Base-by-base conservation (phyloP, 2,329 filamentous ascomycete species). In the Colletotrichum agaves region DNA sequence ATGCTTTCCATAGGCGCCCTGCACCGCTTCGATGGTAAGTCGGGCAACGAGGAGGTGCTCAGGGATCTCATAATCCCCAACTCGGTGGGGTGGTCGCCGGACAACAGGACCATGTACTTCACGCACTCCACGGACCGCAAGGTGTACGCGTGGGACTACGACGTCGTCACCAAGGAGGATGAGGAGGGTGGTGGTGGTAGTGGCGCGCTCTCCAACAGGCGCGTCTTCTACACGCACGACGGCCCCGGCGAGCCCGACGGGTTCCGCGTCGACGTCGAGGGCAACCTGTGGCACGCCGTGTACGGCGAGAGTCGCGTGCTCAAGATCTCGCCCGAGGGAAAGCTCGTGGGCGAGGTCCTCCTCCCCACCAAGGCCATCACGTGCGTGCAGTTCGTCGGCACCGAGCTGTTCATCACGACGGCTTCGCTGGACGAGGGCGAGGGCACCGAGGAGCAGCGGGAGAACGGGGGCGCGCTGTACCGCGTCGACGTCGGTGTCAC, bases 281-380 rank as follows among this genome's bases (percentile, higher is more conserved):
- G 93, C n/a, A 91, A 91, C 80, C 85, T 97, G 74, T 98, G 95
- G 94, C 90, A 92, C 69, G 92, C 93, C 7, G 84, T 96, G n/a
- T 96, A 93, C 75, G 93, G 93, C 61, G 92, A 91, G 70, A 83
- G 87, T 67, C 87, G 88, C 68, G 92, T 97, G 23, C 81, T 97
- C 71, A 88, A 91, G 76, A 90, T 97, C 74, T 88, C 86, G 53
- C 87, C 89, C 4, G 78, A 85, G 57, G 93, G 93, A 3, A 82
- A 89, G 73, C 79, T 97, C 33, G 83, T 94, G 5, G 93, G 92
- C 6, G 87, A 93, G 80, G 84, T 98, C 70, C 84, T 82, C 62
- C 81, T 97, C 71, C 93, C 94, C 4, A 97, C 94, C 12, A 85
- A 85, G 69, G 92, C 93, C 78, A 87, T 93, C 71, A 96, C 93